phyloP scores from a whole-genome alignment of 2,329 filamentous ascomycete species.

The Gremmenia infestans region DNA sequence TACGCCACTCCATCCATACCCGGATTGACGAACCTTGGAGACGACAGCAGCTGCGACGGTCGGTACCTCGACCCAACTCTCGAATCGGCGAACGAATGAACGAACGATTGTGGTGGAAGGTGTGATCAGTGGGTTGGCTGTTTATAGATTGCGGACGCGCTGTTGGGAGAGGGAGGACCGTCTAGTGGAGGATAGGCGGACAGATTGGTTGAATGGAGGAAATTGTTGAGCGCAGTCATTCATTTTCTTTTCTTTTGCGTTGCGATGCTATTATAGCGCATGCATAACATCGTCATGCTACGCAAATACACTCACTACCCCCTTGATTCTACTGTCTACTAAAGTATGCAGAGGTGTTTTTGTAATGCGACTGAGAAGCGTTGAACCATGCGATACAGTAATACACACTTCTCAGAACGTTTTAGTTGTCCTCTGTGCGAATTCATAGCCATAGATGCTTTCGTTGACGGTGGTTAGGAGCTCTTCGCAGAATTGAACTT shows the following conservation, averaged over 20 bases:
- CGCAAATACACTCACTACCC: background rate
- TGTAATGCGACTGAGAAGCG: background rate
- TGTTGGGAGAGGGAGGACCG: background rate
- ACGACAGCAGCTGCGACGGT: slow-evolving; percentile 3
- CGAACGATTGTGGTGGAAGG: background rate
- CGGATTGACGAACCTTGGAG: background rate
- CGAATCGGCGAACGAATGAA: background rate
- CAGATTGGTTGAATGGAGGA: background rate
- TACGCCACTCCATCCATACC: background rate
- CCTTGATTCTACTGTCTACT: background rate
- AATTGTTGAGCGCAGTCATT: background rate
- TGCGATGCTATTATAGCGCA: background rate
- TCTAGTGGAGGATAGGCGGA: background rate
- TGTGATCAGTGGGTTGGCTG: background rate
- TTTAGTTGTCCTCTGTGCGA: too few species aligned
- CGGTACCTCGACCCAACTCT: background rate
- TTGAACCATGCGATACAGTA: background rate
- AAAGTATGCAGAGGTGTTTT: background rate
- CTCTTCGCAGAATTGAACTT: too few species aligned
- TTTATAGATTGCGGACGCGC: background rate
- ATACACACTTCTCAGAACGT: background rate
- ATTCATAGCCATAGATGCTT: too few species aligned
- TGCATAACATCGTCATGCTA: background rate
- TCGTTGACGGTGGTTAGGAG: too few species aligned
- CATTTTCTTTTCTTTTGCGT: background rate